Conservation (phyloP, 1,284 basidiomycete species). For the Fomitopsis schrenkii region DNA sequence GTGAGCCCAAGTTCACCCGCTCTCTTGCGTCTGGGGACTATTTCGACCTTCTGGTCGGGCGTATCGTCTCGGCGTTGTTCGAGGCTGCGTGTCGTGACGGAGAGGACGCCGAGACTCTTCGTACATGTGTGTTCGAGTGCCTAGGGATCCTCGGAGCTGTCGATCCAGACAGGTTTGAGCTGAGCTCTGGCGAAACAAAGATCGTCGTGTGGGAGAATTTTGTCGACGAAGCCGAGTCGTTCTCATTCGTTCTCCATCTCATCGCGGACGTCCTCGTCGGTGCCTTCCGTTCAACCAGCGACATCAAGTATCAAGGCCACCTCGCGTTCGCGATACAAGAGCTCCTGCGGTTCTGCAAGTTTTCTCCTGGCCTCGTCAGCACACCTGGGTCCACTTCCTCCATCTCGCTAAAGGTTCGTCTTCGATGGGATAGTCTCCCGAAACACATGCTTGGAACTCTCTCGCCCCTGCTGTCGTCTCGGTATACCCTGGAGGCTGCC, state of each 20-base stretch:
- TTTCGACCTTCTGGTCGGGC: slow-evolving; percentile 79
- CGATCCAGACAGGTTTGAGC: slow-evolving; percentile 91
- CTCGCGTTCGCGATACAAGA: slow-evolving; percentile 95
- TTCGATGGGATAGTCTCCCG: slow-evolving; percentile 76
- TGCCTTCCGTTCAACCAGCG: slow-evolving; percentile 92
- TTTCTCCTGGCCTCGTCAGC: slow-evolving; percentile 68
- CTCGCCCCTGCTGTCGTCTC: slow-evolving; percentile 80
- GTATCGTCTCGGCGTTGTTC: slow-evolving; percentile 69
- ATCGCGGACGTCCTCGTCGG: slow-evolving; percentile 86
- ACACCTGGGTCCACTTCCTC: slow-evolving; percentile 44
- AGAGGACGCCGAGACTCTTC: slow-evolving; percentile 68
- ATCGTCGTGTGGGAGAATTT: slow-evolving; percentile 85
- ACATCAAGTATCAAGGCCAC: slow-evolving; percentile 88
- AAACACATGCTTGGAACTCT: slow-evolving; percentile 88
- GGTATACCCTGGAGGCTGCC: slow-evolving; percentile 51
- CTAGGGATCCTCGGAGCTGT: slow-evolving; percentile 93
- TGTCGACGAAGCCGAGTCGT: slow-evolving; percentile 74
- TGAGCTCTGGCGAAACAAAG: slow-evolving; percentile 54
- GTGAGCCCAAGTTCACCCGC: slow-evolving; percentile 52
- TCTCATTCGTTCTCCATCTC: slow-evolving; percentile 82
- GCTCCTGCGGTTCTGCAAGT: slow-evolving; percentile 84
- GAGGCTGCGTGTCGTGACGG: slow-evolving; percentile 74
- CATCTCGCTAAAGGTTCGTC: slow-evolving; percentile 61
- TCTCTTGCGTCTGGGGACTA: slow-evolving; percentile 76
- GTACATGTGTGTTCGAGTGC: slow-evolving; percentile 80